Evolutionary conservation across 2,329 filamentous ascomycete genomes (phyloP).

Genomic region (Endocalyx cinctus): DNA sequence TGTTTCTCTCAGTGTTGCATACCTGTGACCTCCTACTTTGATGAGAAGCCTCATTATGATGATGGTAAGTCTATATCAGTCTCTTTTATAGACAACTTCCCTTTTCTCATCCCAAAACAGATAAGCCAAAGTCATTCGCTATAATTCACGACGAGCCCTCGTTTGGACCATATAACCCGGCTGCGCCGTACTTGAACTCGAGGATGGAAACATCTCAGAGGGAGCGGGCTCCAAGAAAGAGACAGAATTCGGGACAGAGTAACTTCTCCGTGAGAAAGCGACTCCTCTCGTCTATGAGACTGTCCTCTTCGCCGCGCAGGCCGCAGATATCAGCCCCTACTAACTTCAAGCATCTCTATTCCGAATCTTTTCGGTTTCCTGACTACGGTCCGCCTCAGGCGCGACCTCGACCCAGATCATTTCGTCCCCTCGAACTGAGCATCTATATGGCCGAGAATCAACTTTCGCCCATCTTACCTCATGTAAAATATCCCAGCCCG

Average conservation of each 20-base stretch:
- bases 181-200: conserved; percentile 18
- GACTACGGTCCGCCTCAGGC: conserved; percentile 17
- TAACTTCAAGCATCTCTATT: conserved; percentile 56
- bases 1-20: conserved; percentile 42
- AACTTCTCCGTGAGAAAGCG: conserved; percentile 43
- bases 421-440: conserved; percentile 54
- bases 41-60: conserved; percentile 33
- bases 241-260: conserved; percentile 34
- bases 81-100: too few species aligned
- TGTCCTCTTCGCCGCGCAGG: conserved; percentile 40
- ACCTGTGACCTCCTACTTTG: conserved; percentile 32
- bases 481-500: conserved; percentile 38
- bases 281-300: conserved; percentile 37
- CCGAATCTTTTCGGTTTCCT: conserved; percentile 26
- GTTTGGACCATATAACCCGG: conserved; percentile 28
- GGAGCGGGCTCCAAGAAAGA: conserved; percentile 32
- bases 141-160: conserved; percentile 35
- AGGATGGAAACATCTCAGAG: conserved; percentile 23
- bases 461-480: conserved; percentile 53
- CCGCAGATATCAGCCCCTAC: conserved; percentile 55
- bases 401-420: conserved; percentile 32
- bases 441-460: conserved; percentile 42
- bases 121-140: conserved; percentile 29
- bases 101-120: too few species aligned
- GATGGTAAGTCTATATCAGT: conserved; percentile 40